phyloP scores from a whole-genome alignment of 1,139 yeast genomes.

The Groenewaldozyma sp. region DNA sequence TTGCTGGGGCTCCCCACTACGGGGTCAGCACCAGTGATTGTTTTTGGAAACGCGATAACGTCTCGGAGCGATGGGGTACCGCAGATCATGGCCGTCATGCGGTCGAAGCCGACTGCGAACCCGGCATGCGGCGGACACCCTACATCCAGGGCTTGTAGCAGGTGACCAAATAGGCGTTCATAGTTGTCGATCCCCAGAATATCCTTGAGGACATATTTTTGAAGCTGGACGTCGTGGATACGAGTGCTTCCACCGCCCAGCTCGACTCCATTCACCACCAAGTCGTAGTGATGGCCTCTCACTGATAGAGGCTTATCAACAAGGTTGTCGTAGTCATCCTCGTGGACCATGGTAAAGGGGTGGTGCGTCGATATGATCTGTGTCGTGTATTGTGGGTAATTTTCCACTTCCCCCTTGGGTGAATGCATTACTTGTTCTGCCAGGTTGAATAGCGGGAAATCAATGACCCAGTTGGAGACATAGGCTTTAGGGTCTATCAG shows the following conservation, averaged over 20 bases:
- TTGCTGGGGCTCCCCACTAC: slow-evolving; percentile 79
- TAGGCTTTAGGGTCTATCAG: slow-evolving; percentile 28
- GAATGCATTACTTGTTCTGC: slow-evolving; percentile 14
- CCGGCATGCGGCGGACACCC: slow-evolving; percentile 99
- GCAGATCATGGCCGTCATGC: slow-evolving; percentile 82
- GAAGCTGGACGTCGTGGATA: slow-evolving; percentile 77
- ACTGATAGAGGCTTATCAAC: slow-evolving; percentile 50
- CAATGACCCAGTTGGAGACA: slow-evolving; percentile 79
- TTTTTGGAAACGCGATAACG: slow-evolving; percentile 94
- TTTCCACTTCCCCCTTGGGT: slow-evolving; percentile 15
- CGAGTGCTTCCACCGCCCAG: slow-evolving; percentile 97
- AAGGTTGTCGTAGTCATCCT: slow-evolving; percentile 55
- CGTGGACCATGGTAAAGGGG: slow-evolving; percentile 88
- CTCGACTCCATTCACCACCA: slow-evolving; percentile 90
- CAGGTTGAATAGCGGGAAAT: slow-evolving; percentile 88
- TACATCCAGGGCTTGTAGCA: slow-evolving; percentile 67
- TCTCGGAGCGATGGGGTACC: slow-evolving; percentile 74
- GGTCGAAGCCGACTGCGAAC: slow-evolving; percentile 86
- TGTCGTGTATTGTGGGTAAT: slow-evolving; percentile 49
- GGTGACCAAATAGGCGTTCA: slow-evolving; percentile 71
- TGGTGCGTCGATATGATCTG: slow-evolving; percentile 73
- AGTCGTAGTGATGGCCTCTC: slow-evolving; percentile 89
- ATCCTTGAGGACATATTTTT: slow-evolving; percentile 45
- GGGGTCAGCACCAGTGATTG: slow-evolving; percentile 77
- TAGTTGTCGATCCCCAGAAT: slow-evolving; percentile 35